A percentile compares a stretch with the other conserved stretches of the same genome.
These are phyloP conservation scores for Suhomyces xylopsoci DNA, from an alignment of 805 yeast genomes.

Conservation along the genomic window DNA sequence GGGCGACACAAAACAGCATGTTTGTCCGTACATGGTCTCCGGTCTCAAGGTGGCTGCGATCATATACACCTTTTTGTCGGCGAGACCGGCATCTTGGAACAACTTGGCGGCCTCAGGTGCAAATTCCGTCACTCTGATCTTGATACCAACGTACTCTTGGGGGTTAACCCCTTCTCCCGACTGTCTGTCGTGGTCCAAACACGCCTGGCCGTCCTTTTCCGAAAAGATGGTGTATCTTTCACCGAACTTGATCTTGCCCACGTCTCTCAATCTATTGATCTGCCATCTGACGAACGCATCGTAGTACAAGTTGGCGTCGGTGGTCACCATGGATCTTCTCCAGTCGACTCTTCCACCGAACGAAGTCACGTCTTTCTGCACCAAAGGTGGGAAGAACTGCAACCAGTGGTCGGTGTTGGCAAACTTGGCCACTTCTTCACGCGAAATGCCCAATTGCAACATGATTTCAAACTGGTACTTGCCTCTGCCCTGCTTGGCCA, in stretches of 20 bases:
- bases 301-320: constrained; percentile 92
- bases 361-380: constrained; percentile 70
- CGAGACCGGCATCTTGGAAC: constrained; percentile 46
- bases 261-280: constrained; percentile 79
- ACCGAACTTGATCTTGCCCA: constrained; percentile 94
- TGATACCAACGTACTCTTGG: constrained; percentile 92
- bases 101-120: constrained; percentile 54
- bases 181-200: constrained; percentile 98
- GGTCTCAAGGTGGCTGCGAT: constrained; percentile 98
- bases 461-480: constrained; percentile 95
- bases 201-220: constrained; percentile 97
- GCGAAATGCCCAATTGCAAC: constrained; percentile 87
- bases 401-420: constrained; percentile 95
- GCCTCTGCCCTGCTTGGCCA: constrained; percentile 88
- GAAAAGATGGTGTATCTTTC: constrained; percentile 97
- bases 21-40: constrained; percentile 98
- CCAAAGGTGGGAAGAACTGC: constrained; percentile 84
- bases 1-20: constrained; percentile 96
- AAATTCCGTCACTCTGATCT: constrained; percentile 68
- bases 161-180: constrained; percentile 97
- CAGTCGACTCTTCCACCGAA: constrained; percentile 96
- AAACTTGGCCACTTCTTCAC: constrained; percentile 79
- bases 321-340: constrained; percentile 95
- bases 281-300: constrained; percentile 97
- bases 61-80: constrained; percentile 65